Evolutionary conservation across 768 basidiomycete species (phyloP), one percentile per base, ranked within the genome.

Genomic region (Leccinellum luteum): DNA sequence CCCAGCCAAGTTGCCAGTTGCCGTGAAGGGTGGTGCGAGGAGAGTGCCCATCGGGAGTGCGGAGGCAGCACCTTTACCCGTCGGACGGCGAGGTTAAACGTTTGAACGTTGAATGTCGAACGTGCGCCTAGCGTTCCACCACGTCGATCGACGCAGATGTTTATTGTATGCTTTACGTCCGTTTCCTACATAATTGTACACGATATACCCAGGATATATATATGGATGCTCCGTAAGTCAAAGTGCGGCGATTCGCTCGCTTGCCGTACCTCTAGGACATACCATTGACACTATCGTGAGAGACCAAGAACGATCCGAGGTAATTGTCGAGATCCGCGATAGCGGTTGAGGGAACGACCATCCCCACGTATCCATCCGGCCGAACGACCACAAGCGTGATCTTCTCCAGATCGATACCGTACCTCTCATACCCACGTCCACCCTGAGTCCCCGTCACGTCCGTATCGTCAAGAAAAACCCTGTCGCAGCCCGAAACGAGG

Each of bases 21-120:
- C n/a, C 19, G 62, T 69, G 64, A 76, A 70, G 58, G 78, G 77
- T 28, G 87, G 86, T 6, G 81, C 88, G 5, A 75, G 87, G 62
- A 76, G 87, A 56, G 87, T 90, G 25, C 84, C 79, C 5, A 73
- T 88, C n/a, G 81, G 83, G 59, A 88, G 86, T 60, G 78, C 79
- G 2, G 85, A 87, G 55, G 87, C 86, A 5, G 83, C 83, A 5
- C 70, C 77, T 6, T 70, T 71, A 12, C 81, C 78, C 32, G 19
- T 6, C 41, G 76, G 76, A 1, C 79, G 85, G 79, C 79, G 78
- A 66, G 78, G 77, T 15, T 85, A n/a, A n/a, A n/a, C n/a, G n/a
- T n/a, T n/a, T n/a, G n/a, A n/a, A n/a, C n/a, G n/a, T n/a, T n/a
- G 64, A 41, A 10, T 10, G 9, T 41, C 41, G n/a, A 41, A 41